A percentile compares a stretch with the other conserved stretches of the same genome.
Conservation (phyloP, 148 eudicot genomes). For the Fagopyrum tataricum region DNA sequence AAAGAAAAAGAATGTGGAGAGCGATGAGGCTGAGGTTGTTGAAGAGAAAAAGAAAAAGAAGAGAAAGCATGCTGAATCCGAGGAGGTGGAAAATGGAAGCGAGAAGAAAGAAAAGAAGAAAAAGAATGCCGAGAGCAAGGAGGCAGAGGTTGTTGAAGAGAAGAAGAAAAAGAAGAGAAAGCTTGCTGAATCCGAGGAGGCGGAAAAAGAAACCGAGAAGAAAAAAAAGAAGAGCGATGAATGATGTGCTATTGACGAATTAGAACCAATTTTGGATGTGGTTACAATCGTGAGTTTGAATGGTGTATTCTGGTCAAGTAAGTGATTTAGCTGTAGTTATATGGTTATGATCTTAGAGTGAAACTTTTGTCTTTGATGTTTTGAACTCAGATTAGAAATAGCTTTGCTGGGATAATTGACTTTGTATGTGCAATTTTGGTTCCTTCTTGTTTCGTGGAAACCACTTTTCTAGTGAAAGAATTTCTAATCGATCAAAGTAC, state of each 20-base stretch:
- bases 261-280: not conserved
- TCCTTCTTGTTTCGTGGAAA: no score
- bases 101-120: conserved; percentile 18
- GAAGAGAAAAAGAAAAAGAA: conserved; percentile 18
- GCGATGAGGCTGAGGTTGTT: conserved; percentile 11
- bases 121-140: conserved; percentile 50
- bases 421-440: no score
- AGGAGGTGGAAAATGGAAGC: conserved; percentile 1
- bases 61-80: conserved; percentile 10
- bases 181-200: conserved; percentile 49
- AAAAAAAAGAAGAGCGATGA: conserved; percentile 64
- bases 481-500: no score
- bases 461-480: no score
- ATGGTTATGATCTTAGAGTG: not conserved
- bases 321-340: not conserved
- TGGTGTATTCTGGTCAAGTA: no score
- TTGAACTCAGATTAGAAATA: no score
- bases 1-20: conserved; percentile 37
- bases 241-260: conserved; percentile 15
- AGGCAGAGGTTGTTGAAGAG: conserved; percentile 5
- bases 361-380: no score
- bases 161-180: conserved; percentile 79
- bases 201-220: conserved; percentile 22
- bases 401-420: no score
- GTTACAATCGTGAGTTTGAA: not conserved